phyloP scores from a whole-genome alignment of 2,329 filamentous ascomycete genomes.

The Chaetomiaceae sp. region DNA sequence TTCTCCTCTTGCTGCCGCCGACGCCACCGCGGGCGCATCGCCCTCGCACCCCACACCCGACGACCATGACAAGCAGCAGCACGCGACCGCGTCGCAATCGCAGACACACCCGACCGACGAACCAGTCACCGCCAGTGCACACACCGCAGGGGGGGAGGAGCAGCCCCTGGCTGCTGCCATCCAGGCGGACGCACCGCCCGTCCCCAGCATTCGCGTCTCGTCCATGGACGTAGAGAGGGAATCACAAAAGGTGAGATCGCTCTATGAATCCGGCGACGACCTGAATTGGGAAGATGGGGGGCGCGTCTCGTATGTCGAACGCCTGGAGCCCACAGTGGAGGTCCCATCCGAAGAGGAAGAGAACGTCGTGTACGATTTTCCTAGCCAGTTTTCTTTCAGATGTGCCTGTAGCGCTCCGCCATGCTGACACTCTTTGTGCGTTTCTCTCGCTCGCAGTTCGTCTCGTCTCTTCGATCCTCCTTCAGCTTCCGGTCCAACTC shows the following conservation, averaged over 20 bases:
- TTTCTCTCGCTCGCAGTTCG: conserved; percentile 10
- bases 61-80: neutral
- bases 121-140: neutral
- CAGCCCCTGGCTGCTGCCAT: conserved; percentile 11
- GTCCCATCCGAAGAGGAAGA: conserved; percentile 47
- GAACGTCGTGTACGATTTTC: conserved; percentile 53
- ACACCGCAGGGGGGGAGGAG: conserved; percentile 17
- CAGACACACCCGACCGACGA: conserved; percentile 4
- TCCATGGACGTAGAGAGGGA: conserved; percentile 53
- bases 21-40: neutral
- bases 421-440: conserved; percentile 23
- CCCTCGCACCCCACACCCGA: neutral
- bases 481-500: conserved; percentile 15
- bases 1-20: neutral
- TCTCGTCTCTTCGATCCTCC: conserved; percentile 16
- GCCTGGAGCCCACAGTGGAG: conserved; percentile 44
- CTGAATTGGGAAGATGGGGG: conserved; percentile 48
- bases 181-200: conserved; percentile 18
- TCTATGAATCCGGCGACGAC: conserved; percentile 53
- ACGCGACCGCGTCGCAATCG: neutral
- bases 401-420: neutral
- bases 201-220: conserved; percentile 47
- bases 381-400: conserved; percentile 32
- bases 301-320: conserved; percentile 41
- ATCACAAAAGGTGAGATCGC: conserved; percentile 62